A percentile compares a stretch with the other conserved stretches of the same genome.
These are phyloP conservation scores for Vitis rupestris DNA, from an alignment of 164 flowering plant genomes.

Conservation along the genomic window DNA sequence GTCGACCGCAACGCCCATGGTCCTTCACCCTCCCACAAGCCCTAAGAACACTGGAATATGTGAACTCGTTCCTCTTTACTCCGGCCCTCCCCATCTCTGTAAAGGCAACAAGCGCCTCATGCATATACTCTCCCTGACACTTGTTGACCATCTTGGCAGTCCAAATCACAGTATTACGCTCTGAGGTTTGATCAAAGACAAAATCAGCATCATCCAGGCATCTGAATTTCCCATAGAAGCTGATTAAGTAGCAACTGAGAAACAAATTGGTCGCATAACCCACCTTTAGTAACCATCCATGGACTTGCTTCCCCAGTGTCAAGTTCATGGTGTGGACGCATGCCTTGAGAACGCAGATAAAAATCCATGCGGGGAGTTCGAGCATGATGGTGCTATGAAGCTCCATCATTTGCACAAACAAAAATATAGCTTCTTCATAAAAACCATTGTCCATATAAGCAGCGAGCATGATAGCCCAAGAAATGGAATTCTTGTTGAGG, in stretches of 20 bases:
- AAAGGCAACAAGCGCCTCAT: slow-evolving; percentile 34
- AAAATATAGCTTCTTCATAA: slow-evolving; percentile 28
- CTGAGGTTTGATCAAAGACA: slow-evolving; percentile 37
- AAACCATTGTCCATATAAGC: slow-evolving; percentile 35
- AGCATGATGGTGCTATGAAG: background rate
- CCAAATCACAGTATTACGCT: slow-evolving; percentile 48
- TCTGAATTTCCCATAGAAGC: slow-evolving; percentile 46
- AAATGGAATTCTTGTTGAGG: slow-evolving; percentile 29
- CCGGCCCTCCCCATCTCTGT: slow-evolving; percentile 56
- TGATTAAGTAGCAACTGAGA: slow-evolving; percentile 40
- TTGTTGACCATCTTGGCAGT: slow-evolving; percentile 42
- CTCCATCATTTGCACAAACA: slow-evolving; percentile 36
- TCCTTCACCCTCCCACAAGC: slow-evolving; percentile 52
- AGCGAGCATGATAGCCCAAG: slow-evolving; percentile 54
- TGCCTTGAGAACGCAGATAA: slow-evolving; percentile 48
- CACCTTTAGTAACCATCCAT: slow-evolving; percentile 46
- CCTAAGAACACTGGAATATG: slow-evolving; percentile 48
- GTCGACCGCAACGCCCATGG: slow-evolving; percentile 38
- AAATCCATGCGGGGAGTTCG: slow-evolving; percentile 27
- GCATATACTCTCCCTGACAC: slow-evolving; percentile 31
- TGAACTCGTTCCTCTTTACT: slow-evolving; percentile 38
- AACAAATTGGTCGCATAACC: slow-evolving; percentile 25
- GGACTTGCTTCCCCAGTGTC: slow-evolving; percentile 53
- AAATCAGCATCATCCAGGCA: slow-evolving; percentile 27
- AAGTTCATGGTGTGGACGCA: slow-evolving; percentile 31